phyloP scores from a whole-genome alignment of 2,329 filamentous ascomycete species.

The Aspergillus sp. region DNA sequence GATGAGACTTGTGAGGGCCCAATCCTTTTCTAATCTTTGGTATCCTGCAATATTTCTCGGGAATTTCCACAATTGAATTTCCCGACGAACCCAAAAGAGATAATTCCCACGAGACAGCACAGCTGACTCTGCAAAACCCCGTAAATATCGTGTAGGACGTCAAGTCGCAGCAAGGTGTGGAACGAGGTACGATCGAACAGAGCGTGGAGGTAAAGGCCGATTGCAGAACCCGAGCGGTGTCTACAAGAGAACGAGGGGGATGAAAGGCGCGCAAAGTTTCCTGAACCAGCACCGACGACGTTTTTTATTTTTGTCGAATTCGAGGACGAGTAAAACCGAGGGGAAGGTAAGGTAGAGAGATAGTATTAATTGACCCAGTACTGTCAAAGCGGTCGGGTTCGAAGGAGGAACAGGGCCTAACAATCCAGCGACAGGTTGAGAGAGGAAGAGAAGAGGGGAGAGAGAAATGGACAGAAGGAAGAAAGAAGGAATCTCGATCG shows the following conservation, averaged over 20 bases:
- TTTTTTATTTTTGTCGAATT: too few species aligned
- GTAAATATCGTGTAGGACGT: too few species aligned
- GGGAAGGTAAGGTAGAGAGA: too few species aligned
- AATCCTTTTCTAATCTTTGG: too few species aligned
- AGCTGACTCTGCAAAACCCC: background rate
- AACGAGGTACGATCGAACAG: background rate
- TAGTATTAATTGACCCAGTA: too few species aligned
- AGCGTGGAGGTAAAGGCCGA: background rate
- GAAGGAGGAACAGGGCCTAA: background rate
- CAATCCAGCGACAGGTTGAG: background rate
- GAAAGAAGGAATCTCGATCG: background rate
- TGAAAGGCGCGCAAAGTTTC: background rate
- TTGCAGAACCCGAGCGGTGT: background rate
- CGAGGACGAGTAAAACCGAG: too few species aligned
- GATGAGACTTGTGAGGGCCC: too few species aligned
- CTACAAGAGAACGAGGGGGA: background rate
- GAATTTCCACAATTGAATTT: background rate
- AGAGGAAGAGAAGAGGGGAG: background rate
- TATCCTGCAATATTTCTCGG: too few species aligned
- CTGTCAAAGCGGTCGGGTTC: background rate
- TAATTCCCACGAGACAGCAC: background rate
- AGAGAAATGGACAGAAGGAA: background rate
- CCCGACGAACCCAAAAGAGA: background rate
- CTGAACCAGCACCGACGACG: background rate
- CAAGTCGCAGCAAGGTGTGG: background rate